phyloP scores from a whole-genome alignment of 2,329 filamentous ascomycete genomes.

The Colletotrichum tropicicola region DNA sequence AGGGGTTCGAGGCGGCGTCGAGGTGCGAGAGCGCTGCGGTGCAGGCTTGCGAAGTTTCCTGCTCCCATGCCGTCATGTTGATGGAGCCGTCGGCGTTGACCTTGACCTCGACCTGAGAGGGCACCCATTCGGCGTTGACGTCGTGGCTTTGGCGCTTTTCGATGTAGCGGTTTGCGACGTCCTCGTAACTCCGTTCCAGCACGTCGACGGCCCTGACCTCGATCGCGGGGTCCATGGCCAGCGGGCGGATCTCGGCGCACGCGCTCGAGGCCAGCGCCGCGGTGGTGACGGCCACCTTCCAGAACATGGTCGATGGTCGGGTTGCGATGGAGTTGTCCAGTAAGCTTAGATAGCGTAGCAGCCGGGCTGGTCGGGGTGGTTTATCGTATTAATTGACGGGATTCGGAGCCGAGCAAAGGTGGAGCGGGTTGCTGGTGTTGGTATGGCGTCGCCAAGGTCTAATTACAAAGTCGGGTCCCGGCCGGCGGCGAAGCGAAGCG shows the following conservation, averaged over 20 bases:
- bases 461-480: constrained; percentile 31
- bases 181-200: constrained; percentile 27
- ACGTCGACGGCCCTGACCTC: constrained; percentile 35
- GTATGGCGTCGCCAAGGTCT: constrained; percentile 25
- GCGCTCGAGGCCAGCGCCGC: constrained; percentile 27
- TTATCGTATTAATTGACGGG: constrained; percentile 18
- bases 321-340: background rate
- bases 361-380: background rate
- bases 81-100: constrained; percentile 54
- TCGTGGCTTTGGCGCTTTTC: constrained; percentile 32
- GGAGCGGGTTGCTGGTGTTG: constrained; percentile 11
- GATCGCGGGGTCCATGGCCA: constrained; percentile 38
- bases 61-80: constrained; percentile 66
- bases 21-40: constrained; percentile 62
- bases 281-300: constrained; percentile 26
- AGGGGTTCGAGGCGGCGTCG: constrained; percentile 72
- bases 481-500: constrained; percentile 32
- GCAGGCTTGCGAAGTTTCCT: constrained; percentile 65
- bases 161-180: constrained; percentile 31
- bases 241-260: constrained; percentile 28
- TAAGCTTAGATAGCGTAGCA: background rate
- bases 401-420: constrained; percentile 20
- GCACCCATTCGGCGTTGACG: constrained; percentile 15
- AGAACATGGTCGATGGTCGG: constrained; percentile 22
- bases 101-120: constrained; percentile 37